Conservation (phyloP, 148 eudicot species). For the Vaccinium myrtillus region DNA sequence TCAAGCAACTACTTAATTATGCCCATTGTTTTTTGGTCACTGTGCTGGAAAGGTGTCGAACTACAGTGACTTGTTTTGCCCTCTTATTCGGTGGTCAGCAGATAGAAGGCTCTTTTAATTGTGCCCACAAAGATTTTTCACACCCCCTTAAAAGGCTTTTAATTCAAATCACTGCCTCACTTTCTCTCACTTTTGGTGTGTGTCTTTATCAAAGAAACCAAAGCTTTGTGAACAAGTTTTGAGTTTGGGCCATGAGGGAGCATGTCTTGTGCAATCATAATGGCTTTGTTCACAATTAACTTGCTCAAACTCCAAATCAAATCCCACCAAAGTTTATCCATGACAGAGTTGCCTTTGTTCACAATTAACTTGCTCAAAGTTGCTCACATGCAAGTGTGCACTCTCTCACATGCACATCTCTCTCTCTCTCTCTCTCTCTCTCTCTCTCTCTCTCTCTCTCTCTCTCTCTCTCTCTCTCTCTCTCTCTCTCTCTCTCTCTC, state of each 20-base stretch:
- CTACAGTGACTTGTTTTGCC: too few species aligned
- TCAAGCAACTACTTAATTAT: not conserved
- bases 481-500: conserved; percentile 3
- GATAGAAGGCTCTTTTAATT: too few species aligned
- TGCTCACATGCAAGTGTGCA: conserved; percentile 27
- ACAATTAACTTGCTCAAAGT: conserved; percentile 27
- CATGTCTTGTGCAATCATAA: conserved; percentile 47
- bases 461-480: conserved; percentile 1
- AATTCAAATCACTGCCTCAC: not conserved
- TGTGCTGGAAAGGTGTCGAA: not conserved
- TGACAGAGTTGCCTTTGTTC: conserved; percentile 30
- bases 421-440: conserved; percentile 4
- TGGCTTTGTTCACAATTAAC: conserved; percentile 6
- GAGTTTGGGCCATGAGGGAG: conserved; percentile 33
- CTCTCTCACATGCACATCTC: conserved; percentile 21
- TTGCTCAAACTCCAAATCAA: conserved; percentile 18
- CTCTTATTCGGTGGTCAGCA: too few species aligned
- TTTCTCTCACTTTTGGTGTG: conserved; percentile 10
- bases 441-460: conserved; percentile 4
- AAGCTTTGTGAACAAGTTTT: conserved; percentile 35
- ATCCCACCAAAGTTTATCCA: not conserved
- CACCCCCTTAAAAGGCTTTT: not conserved
- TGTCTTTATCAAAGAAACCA: conserved; percentile 8
- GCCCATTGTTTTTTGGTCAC: not conserved
- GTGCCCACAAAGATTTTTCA: too few species aligned